phyloP scores from a whole-genome alignment of 257 asterid genomes.

The Penstemon barbatus region DNA sequence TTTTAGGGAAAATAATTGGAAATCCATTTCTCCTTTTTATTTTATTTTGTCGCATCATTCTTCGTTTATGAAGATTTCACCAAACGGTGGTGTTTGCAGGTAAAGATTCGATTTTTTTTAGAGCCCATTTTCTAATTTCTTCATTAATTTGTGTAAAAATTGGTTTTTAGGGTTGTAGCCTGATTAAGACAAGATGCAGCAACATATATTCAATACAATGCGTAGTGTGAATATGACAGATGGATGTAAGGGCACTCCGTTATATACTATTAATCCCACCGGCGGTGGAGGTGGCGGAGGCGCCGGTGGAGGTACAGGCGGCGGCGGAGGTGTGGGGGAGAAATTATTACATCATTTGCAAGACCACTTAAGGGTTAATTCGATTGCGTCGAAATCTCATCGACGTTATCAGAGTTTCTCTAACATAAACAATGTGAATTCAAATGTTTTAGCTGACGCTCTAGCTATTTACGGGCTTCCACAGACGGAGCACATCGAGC shows the following conservation, averaged over 20 bases:
- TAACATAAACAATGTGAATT: constrained; percentile 33
- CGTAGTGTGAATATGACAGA: constrained; percentile 83
- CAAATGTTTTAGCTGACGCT: constrained; percentile 50
- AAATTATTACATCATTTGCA: constrained; percentile 68
- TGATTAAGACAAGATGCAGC: constrained; percentile 62
- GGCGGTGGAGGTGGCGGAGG: constrained; percentile 45
- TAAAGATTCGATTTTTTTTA: constrained; percentile 28
- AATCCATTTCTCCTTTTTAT: not conserved
- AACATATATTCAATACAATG: constrained; percentile 65
- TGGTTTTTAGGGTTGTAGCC: constrained; percentile 19
- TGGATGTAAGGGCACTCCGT: constrained; percentile 68
- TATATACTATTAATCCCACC: constrained; percentile 51
- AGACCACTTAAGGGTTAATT: constrained; percentile 68
- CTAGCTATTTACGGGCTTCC: constrained; percentile 79
- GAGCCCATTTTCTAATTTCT: constrained; percentile 8
- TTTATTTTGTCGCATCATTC: constrained; percentile 35
- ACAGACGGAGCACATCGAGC: constrained; percentile 70
- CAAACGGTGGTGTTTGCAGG: constrained; percentile 74
- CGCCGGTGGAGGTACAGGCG: no score
- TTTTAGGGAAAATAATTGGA: not conserved
- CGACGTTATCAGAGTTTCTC: constrained; percentile 52
- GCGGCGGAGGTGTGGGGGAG: constrained; percentile 52
- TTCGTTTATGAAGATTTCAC: not conserved
- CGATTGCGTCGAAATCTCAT: constrained; percentile 62
- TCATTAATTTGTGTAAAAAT: constrained; percentile 8